phyloP scores from a whole-genome alignment of 495 filamentous ascomycete species.

The Neurospora discreta region DNA sequence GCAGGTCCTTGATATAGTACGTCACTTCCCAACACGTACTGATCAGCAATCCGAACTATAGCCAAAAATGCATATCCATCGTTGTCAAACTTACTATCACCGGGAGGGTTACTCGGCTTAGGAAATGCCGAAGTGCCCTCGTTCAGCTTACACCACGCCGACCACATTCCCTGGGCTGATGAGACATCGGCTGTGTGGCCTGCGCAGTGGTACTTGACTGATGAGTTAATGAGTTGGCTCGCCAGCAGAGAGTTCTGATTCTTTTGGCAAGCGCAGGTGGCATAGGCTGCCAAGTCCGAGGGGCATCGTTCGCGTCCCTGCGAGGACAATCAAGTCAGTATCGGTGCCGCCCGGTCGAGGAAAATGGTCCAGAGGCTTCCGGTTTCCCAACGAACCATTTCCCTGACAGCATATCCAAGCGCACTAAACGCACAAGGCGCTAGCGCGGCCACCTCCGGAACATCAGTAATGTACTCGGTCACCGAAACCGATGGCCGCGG shows the following conservation, averaged over 20 bases:
- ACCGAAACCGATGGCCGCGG: constrained; percentile 28
- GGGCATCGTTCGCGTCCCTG: constrained; percentile 26
- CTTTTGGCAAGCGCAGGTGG: constrained; percentile 37
- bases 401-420: constrained; percentile 28
- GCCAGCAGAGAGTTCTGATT: constrained; percentile 31
- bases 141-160: constrained; percentile 36
- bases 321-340: not conserved
- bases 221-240: constrained; percentile 28
- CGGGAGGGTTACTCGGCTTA: constrained; percentile 29
- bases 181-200: constrained; percentile 29
- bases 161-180: constrained; percentile 37
- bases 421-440: constrained; percentile 33
- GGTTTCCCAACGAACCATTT: constrained; percentile 19
- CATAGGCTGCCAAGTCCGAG: constrained; percentile 26
- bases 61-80: not conserved
- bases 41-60: constrained; percentile 1
- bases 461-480: constrained; percentile 34
- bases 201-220: constrained; percentile 29
- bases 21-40: constrained; percentile 22
- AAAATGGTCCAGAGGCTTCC: not conserved
- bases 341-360: not conserved
- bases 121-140: constrained; percentile 36
- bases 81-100: constrained; percentile 24
- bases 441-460: constrained; percentile 28
- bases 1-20: constrained; percentile 40